Base-by-base conservation (phyloP, 1,284 basidiomycete species). In the Meira miltonrushii region DNA sequence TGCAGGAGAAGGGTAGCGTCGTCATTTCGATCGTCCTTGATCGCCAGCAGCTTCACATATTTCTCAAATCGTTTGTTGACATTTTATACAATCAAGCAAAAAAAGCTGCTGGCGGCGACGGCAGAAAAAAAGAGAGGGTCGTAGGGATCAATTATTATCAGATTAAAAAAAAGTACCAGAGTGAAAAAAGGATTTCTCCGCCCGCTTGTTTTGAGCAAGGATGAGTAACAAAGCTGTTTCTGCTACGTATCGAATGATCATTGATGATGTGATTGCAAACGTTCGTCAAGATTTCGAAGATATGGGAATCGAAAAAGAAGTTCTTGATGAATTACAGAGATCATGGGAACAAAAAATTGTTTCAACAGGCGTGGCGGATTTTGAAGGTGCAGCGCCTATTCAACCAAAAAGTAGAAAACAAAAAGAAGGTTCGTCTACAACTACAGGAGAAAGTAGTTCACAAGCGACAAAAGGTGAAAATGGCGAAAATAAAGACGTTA, bases 231-330 rank as follows among this genome's bases (percentile, higher is more conserved):
- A 25, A 13, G 53, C 40, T 6, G 53, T 55, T 33, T 92, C 93
- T 75, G 78, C 81, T 69, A 88, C 92, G 72, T 98, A 97, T 81
- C 88, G 93, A 66, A 80, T 85, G 68, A 90, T 97, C 81, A 97
- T 98, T 81, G 92, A 96, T 85, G 92, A 96, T 82, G 93, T 97
- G 65, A 88, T 97, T 74, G 82, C 83, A 44, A 83, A 85, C 71
- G 90, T 94, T 81, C 90, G 90, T 80, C 83, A 86, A 78, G 94
- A 97, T 80, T 98, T 97, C 81, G 93, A 97, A 78, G 92, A 95
- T 79, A 93, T 90, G 78, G 94, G 93, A 57, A 89, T 98, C 66
- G 84, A 87, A 76, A 91, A 96, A 79, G 90, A 92, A 39, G 87
- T 97, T 57, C 82, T 97, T 56, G 86, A 87, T 69, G 88, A 90